Evolutionary conservation across 2,329 filamentous ascomycete species (phyloP), one percentile per base, ranked within the genome.

Genomic region (Penicillium concentricum): DNA sequence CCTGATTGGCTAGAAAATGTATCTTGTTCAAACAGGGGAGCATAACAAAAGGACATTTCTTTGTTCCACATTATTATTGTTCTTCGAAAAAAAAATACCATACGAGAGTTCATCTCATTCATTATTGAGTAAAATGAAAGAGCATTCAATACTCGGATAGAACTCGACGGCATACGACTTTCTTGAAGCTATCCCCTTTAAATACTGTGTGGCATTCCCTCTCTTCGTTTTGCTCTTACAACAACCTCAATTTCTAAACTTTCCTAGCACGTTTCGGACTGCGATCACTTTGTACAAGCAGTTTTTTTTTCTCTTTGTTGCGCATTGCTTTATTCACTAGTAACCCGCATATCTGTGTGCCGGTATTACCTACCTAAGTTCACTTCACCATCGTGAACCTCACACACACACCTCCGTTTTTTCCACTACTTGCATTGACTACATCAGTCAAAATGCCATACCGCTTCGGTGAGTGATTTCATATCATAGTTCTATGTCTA

Each of bases 381-480:
- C 15, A 42, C 12, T 44, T n/a, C 24, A 39, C 22, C 35, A 28
- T 30, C 16, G 28, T 34, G 15, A 30, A 41, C 35, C 13, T 41
- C 18, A 13, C 18, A 43, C n/a, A 16, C 18, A 20, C 10, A 39
- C 2, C 9, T 43, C 5, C 5, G 5, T 16, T 47, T 28, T 35
- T 13, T 28, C 13, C 3, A 12, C 2, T n/a, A 15, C 30, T 49
- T 26, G 13, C 35, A 6, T 37, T 49, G 35, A 39, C 30, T 26
- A 16, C 24, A 42, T 15, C 34, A 32, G 10, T 49, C 53, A 54
- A 42, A 26, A 60, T 62, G 61, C 58, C 63, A 13, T 59, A 66
- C 56, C 67, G 69, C 26, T 51, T 72, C 34, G 69, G 69, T 71
- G 61, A 61, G 69, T 57, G 4, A 24, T n/a, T 49, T 54, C 15